Conservation (phyloP, 129 eudicot species). For the Lonicera japonica region DNA sequence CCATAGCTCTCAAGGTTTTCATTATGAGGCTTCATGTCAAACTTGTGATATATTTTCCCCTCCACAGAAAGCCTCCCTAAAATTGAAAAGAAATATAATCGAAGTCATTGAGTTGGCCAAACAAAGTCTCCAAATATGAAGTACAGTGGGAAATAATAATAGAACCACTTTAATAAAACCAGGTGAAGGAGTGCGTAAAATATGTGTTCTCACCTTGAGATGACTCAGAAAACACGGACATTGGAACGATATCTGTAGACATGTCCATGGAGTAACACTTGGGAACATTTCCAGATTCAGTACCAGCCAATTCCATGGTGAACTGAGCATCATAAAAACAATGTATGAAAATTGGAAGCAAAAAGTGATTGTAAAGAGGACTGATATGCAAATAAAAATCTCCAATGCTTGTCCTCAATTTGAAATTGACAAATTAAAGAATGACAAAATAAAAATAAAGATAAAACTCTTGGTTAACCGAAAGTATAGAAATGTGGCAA, state of each 20-base stretch:
- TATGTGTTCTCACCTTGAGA: constrained; percentile 49
- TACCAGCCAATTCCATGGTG: constrained; percentile 81
- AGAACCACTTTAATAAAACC: neutral
- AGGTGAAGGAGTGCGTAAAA: constrained; percentile 4
- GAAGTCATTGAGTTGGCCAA: neutral
- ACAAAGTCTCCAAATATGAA: no score
- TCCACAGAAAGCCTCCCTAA: constrained; percentile 68
- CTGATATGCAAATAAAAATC: no score
- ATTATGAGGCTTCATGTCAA: constrained; percentile 91
- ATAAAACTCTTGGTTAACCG: neutral
- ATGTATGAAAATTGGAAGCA: constrained; percentile 19
- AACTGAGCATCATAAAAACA: constrained; percentile 52
- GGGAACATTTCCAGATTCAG: constrained; percentile 52
- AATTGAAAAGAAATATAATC: constrained; percentile 1
- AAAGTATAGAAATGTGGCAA: neutral
- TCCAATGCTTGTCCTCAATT: no score
- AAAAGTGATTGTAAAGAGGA: constrained; percentile 5
- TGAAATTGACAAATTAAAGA: no score
- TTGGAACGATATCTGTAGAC: constrained; percentile 77
- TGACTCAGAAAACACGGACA: constrained; percentile 86
- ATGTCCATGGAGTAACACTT: constrained; percentile 74
- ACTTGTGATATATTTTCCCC: constrained; percentile 72
- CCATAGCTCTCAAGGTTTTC: constrained; percentile 66
- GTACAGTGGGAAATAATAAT: neutral
- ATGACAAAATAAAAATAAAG: neutral